These are phyloP conservation scores for Ceratopteris richardii DNA, from an alignment of 75 land plant species.

Conservation along the genomic window DNA sequence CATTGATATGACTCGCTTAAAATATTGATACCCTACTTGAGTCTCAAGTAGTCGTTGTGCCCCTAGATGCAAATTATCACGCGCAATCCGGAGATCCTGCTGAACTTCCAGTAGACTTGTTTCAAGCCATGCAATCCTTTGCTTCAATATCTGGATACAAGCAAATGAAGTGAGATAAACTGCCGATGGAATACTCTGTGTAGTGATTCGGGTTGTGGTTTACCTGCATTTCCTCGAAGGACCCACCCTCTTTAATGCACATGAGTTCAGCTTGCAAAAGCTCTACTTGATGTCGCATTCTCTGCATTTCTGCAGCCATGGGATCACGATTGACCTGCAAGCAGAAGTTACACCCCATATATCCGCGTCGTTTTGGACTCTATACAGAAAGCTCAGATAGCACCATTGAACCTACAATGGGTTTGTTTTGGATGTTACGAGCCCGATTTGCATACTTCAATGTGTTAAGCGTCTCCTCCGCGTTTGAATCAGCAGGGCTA, in stretches of 20 bases:
- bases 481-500: conserved; percentile 98
- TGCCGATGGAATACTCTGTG: too few species aligned
- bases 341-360: not conserved
- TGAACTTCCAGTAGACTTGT: conserved; percentile 61
- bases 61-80: conserved; percentile 35
- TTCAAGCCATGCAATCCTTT: conserved; percentile 71
- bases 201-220: not conserved
- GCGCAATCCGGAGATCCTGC: conserved; percentile 51
- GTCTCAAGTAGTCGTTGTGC: conserved; percentile 57
- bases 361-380: not conserved
- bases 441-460: conserved; percentile 98
- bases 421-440: conserved; percentile 95
- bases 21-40: conserved; percentile 63
- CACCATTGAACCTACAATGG: conserved; percentile 54
- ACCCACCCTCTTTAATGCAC: conserved; percentile 47
- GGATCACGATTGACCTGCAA: conserved; percentile 93
- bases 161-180: too few species aligned
- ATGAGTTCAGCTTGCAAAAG: conserved; percentile 83
- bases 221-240: conserved; percentile 77
- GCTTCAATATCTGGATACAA: conserved; percentile 76
- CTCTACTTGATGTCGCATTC: conserved; percentile 84
- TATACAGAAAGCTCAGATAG: not conserved
- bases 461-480: conserved; percentile 94
- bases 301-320: conserved; percentile 82
- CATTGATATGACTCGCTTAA: too few species aligned